Conservation (phyloP, 2,329 filamentous ascomycete genomes). For the Fusarium tuaranense region DNA sequence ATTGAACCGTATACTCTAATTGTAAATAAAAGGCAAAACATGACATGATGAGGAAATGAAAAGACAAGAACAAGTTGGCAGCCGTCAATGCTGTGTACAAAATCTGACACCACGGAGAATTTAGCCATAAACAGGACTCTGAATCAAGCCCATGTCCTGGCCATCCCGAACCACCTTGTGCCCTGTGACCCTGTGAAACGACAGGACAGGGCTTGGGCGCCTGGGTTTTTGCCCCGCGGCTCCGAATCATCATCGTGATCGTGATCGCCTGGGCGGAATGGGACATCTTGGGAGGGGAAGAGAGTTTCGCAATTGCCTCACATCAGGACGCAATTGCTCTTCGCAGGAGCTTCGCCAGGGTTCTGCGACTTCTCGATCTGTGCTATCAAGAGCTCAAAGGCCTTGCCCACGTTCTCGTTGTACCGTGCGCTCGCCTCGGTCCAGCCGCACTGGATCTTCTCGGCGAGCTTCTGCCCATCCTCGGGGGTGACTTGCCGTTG, state of each 20-base stretch:
- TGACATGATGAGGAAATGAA: constrained; percentile 8
- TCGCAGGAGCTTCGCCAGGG: constrained; percentile 83
- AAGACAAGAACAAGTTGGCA: constrained; percentile 12
- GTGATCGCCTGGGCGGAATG: constrained; percentile 11
- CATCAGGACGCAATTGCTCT: constrained; percentile 89
- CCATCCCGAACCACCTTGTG: constrained; percentile 24
- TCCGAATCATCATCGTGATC: constrained; percentile 16
- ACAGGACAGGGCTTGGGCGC: constrained; percentile 15
- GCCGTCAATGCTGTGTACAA: constrained; percentile 1
- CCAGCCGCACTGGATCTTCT: constrained; percentile 92
- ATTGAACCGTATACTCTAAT: constrained; percentile 38
- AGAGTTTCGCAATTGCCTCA: constrained; percentile 52
- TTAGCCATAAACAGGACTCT: constrained; percentile 28
- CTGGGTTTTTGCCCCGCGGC: constrained; percentile 34
- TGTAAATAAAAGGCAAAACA: constrained; percentile 16
- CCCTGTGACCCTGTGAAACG: constrained; percentile 28
- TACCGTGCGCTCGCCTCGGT: constrained; percentile 95
- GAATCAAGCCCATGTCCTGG: constrained; percentile 26
- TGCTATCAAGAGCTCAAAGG: constrained; percentile 93
- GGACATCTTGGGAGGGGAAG: not conserved
- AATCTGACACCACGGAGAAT: constrained; percentile 26
- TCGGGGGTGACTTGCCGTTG: constrained; percentile 91
- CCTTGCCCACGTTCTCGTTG: constrained; percentile 92
- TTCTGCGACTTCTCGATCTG: constrained; percentile 97
- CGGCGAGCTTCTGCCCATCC: constrained; percentile 85